Percentiles rank a stretch among this genome's conserved stretches.
phyloP scores from a whole-genome alignment of 805 yeast species.

The Saccharomycopsis olivae region DNA sequence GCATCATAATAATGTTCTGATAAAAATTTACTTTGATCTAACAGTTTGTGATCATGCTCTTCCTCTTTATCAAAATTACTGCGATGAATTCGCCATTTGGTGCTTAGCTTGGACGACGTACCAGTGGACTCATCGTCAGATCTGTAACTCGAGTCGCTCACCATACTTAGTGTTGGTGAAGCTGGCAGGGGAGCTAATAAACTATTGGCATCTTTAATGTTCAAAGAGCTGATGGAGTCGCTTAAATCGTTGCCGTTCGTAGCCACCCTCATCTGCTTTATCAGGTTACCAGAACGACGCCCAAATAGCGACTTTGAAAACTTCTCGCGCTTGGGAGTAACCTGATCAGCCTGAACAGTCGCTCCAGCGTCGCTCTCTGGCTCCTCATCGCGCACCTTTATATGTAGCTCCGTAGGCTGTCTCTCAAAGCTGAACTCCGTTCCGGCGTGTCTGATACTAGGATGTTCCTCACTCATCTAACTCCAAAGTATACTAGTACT shows the following conservation, averaged over 20 bases:
- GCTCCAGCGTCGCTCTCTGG: not conserved
- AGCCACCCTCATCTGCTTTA: too few relatives aligned
- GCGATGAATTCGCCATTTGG: slow-evolving; percentile 9
- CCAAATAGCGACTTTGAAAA: too few relatives aligned
- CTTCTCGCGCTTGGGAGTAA: too few relatives aligned
- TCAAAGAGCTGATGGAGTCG: not conserved
- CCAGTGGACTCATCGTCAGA: slow-evolving; percentile 1
- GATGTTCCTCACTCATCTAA: too few relatives aligned
- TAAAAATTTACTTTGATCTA: slow-evolving; percentile 6
- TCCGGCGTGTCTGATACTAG: too few relatives aligned
- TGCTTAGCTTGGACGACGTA: slow-evolving; percentile 8
- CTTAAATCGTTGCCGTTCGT: too few relatives aligned
- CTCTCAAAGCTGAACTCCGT: not conserved
- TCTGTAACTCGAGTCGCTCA: not conserved
- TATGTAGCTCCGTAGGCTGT: not conserved
- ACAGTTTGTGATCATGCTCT: slow-evolving; percentile 6
- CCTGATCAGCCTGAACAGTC: not conserved
- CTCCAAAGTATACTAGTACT: too few relatives aligned
- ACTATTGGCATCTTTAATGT: not conserved
- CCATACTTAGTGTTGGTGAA: slow-evolving; percentile 8
- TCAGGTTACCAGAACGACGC: too few relatives aligned
- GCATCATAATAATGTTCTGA: slow-evolving; percentile 15
- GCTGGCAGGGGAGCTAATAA: not conserved
- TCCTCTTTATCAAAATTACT: slow-evolving; percentile 16
- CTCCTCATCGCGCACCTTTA: not conserved